Base-by-base conservation (phyloP, 2,329 filamentous ascomycete genomes). In the Ceratocystis alfenasii region DNA sequence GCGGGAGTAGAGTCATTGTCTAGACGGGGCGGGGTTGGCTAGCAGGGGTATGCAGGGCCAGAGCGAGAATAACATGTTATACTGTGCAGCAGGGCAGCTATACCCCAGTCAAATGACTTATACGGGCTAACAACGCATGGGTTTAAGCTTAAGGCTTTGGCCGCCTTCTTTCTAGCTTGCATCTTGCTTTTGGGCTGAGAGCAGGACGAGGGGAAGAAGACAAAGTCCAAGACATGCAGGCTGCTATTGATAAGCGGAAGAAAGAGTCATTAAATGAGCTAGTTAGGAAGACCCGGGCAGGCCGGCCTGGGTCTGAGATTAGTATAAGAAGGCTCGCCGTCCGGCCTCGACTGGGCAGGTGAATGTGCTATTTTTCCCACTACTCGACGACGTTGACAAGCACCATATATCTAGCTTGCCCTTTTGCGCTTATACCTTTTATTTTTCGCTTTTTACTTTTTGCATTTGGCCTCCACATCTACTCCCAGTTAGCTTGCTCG, bases 121-220 rank as follows among this genome's bases (percentile, higher is more conserved):
- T 59, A 33, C 55, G 15, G 28, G 33, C 25, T 25, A 59, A 59
- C 55, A 59, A n/a, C 28, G 28, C 55, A 59, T 59, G 55, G 55
- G 20, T 10, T n/a, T 59, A n/a, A 59, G 55, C 55, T 59, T 36
- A 59, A 59, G 55, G 55, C 28, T 36, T 59, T 59, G 55, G 17
- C 55, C 17, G 55, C 55, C 55, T 36, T 59, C 15, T 59, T 10
- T 53, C 22, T 3, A 53, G 7, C 25, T 10, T 3, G 3, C 48
- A 22, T 22, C 20, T 15, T 53, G 25, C 22, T 25, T 25, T 53
- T 53, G 22, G 48, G 48, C 48, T 15, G 48, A 20, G 48, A 53
- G 48, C 48, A 53, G 20, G 48, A 53, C 15, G 25, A 53, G 48
- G 8, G 25, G 20, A 53, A 17, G 48, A 10, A 25, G 20, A 53